Base-by-base conservation (phyloP, 164 flowering plant genomes). In the Cinnamomum chago region DNA sequence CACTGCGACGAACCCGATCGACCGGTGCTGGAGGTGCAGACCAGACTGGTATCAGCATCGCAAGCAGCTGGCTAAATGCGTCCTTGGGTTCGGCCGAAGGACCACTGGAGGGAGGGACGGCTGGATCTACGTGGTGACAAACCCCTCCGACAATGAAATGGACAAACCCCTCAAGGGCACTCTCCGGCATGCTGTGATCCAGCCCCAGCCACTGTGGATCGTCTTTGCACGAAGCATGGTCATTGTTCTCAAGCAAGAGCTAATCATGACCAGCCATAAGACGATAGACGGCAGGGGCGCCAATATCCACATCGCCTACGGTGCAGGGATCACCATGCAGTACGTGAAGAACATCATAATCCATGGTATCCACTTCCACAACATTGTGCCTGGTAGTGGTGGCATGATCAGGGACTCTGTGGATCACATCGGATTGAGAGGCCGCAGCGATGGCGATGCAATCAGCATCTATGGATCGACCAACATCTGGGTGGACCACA, bases 21-120 rank as follows among this genome's bases (percentile, higher is more conserved):
- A 92, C 77, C 76, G 85, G 24, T 92, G 97, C 80, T 92, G 94
- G 97, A 77, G 97, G 73, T 92, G 97, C 80, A 28, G 72, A 4
- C 33, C 64, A 1, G 6, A 86, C 58, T 92, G 94, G 97, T 81
- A 81, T 3, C 18, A 28, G 1, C 73, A 89, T 73, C 85, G 93
- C 10, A 79, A 80, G 83, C 82, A 27, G 81, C 78, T 89, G 11
- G 89, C 90, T 7, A 33, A 55, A 1, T 92, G 97, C 35, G 93
- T 51, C 50, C 81, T 85, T 0, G 94, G 94, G 4, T 90, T 92
- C 69, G 93, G 90, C 27, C 84, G 79, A 3, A 73, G 72, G 22
- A 80, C 90, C 12, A 72, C 74, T 0, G 97, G 94, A 0, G 97
- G 97, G n/a, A 84, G 82, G 75, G 22, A 18, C 3, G 94, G 97